These are phyloP conservation scores for Syncephalis plumigaleata DNA, from an alignment of 371 early-diverging fungal genomes.

Conservation along the genomic window DNA sequence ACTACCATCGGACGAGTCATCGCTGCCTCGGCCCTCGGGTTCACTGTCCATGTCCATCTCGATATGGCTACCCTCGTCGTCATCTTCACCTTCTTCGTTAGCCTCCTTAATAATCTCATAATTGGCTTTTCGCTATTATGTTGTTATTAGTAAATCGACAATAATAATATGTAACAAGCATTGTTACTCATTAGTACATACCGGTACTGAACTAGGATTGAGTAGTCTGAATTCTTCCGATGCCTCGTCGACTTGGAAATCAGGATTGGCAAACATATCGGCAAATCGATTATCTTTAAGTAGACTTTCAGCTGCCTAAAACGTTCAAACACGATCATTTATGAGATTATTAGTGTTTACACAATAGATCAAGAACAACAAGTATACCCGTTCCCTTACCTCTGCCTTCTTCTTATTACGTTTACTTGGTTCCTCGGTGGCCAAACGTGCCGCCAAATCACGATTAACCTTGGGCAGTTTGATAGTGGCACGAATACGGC, in stretches of 20 bases:
- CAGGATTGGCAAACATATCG: slow-evolving; percentile 78
- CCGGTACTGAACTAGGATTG: slow-evolving; percentile 29
- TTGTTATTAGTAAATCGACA: too few species aligned
- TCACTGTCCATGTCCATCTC: slow-evolving; percentile 7
- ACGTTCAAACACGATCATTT: not conserved
- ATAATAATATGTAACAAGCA: not conserved
- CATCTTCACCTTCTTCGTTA: slow-evolving; percentile 1
- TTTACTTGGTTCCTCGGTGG: slow-evolving; percentile 12
- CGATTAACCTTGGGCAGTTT: slow-evolving; percentile 85
- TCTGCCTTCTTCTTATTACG: slow-evolving; percentile 23
- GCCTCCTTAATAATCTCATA: not conserved
- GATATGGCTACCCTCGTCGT: slow-evolving; percentile 1
- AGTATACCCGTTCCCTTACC: not conserved
- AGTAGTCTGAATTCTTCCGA: slow-evolving; percentile 70
- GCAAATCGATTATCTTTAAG: slow-evolving; percentile 75
- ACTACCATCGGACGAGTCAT: not conserved
- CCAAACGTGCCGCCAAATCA: slow-evolving; percentile 56
- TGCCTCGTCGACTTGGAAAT: slow-evolving; percentile 83
- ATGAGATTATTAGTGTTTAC: not conserved
- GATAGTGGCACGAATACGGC: slow-evolving; percentile 74
- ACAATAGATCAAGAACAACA: too few species aligned
- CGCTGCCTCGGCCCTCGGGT: slow-evolving; percentile 6
- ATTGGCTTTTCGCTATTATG: not conserved
- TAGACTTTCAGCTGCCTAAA: slow-evolving; percentile 18
- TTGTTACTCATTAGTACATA: not conserved